Conservation (phyloP, 2,329 filamentous ascomycete species). For the Fusarium verrucosum region DNA sequence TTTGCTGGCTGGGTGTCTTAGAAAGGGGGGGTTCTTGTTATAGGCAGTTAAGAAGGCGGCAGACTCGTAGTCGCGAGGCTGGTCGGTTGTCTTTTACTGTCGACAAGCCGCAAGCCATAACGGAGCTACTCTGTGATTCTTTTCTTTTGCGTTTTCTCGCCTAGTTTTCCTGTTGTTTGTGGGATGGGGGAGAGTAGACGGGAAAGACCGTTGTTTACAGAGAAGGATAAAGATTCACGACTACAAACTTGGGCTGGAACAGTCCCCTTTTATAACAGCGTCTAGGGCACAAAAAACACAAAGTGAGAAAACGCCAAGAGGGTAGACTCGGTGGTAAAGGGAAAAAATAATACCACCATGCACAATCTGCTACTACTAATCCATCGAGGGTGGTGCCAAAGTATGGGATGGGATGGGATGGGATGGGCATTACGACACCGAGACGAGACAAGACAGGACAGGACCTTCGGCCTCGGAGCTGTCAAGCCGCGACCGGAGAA, state of each 20-base stretch:
- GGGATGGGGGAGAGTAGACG: not conserved
- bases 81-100: constrained; percentile 40
- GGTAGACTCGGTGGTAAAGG: constrained; percentile 8
- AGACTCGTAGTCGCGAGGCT: constrained; percentile 42
- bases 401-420: constrained; percentile 12
- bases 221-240: constrained; percentile 19
- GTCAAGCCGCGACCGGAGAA: constrained; percentile 25
- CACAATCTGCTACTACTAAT: constrained; percentile 21
- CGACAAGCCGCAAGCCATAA: constrained; percentile 44
- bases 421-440: constrained; percentile 19
- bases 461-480: not conserved
- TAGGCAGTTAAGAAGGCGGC: constrained; percentile 43
- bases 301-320: constrained; percentile 24
- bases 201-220: constrained; percentile 14
- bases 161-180: constrained; percentile 10
- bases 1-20: not conserved
- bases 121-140: constrained; percentile 28
- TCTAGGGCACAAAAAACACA: constrained; percentile 12
- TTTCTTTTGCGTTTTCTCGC: constrained; percentile 16
- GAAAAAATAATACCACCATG: constrained; percentile 22
- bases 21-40: constrained; percentile 30
- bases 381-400: constrained; percentile 33
- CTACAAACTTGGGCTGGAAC: constrained; percentile 15
- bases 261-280: constrained; percentile 35
- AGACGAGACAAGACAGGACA: constrained; percentile 14